Base-by-base conservation (phyloP, 2,329 filamentous ascomycete species). In the Geosmithia morbida region DNA sequence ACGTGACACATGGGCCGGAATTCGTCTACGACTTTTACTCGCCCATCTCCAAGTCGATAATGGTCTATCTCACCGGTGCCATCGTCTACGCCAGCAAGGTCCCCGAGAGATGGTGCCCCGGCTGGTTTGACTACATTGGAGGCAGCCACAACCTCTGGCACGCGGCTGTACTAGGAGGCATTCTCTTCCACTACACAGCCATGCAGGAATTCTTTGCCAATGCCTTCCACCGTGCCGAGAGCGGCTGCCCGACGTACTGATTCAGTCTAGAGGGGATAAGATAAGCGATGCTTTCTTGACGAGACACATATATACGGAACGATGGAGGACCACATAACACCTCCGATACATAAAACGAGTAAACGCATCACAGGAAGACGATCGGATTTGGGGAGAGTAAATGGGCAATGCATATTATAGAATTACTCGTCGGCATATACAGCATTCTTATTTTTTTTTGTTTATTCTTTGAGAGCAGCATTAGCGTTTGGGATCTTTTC, bases 101-200 rank as follows among this genome's bases (percentile, higher is more conserved):
- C 1, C 92, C 92, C 2, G 92, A 98, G 69, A 75, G 89, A 51
- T 98, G 88, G 85, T 84, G 75, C 55, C 92, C 92, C 0, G 92
- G 92, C 45, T 79, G 84, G 61, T 98, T 98, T 56, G 92, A 98
- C 65, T 97, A 97, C 61, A 75, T 94, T 41, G 92, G 92, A 40
- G 89, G 87, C 43, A 94, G 87, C 62, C 92, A 98, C 67, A 98
- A 98, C 64, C 80, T 98, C 49, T 98, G 92, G 92, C 92, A 98
- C 64, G 66, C 94, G 33, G 92, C 92, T 7, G 92, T 98, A 11
- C 70, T 98, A 26, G 87, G 89, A 16, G 92, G 92, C 11, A 98
- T 98, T 49, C 65, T 97, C n/a, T 97, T 95, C 62, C 92, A 98
- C 64, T 98, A 97, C 66, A 75, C 77, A 19, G 92, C 92, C 17